Evolutionary conservation across 2,329 filamentous ascomycete species (phyloP), one percentile per base, ranked within the genome.

Genomic region (Paecilomyces sp.): DNA sequence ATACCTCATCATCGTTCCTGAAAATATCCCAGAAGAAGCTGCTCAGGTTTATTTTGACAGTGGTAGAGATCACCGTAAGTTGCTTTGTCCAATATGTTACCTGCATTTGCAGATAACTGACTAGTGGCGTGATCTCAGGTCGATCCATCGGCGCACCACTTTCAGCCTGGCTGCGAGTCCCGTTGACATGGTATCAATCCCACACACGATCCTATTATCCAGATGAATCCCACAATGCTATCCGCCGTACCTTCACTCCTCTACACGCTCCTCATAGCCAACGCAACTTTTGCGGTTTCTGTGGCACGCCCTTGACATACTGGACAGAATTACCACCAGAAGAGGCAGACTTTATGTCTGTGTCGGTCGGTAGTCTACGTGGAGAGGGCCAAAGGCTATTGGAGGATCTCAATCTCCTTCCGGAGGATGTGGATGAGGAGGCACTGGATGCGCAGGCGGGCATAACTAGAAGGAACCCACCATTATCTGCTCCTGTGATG

Each of bases 211-310:
- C 91, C 54, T 88, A 87, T 71, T 92, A 88, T 72, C 83, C 88
- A 2, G 90, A 96, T 74, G 92, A 96, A 77, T 85, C 86, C 15
- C 83, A 85, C 71, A 67, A 79, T 58, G 79, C 80, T 57, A 92
- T 92, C 70, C 85, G 85, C 59, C 84, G 87, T 50, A 81, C 83
- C 55, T 92, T 90, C 73, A 85, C 84, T 9, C 83, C 87, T 24
- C 80, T 79, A 2, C 76, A 80, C 65, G 82, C 83, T 57, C 80
- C 81, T 57, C 77, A 83, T 66, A 80, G 84, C 1, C 86, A 88
- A 71, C 86, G 90, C 56, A 85, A 91, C 65, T 97, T 97, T 75
- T 97, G 92, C 75, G 92, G 92, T 25, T 95, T 89, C 77, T 96
- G 92, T 72, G 92, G 92, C 57, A 96, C 92, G 0, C 89, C 90